A percentile compares a stretch with the other conserved stretches of the same genome.
phyloP scores from a whole-genome alignment of 257 asterid species.

The Avicennia marina region DNA sequence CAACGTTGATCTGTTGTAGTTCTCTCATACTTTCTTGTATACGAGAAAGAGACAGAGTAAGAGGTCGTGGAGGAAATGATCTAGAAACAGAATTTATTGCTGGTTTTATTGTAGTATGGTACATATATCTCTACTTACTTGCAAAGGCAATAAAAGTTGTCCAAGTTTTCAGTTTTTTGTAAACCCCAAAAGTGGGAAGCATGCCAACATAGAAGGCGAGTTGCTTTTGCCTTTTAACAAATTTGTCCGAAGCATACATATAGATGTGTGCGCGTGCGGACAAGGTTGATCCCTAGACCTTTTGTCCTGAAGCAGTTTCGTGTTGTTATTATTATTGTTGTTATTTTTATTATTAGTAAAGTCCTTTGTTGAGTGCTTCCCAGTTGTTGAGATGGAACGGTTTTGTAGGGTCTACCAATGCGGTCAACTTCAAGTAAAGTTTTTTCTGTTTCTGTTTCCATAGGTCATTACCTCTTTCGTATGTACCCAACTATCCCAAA shows the following conservation, averaged over 20 bases:
- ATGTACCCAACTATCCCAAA: background rate
- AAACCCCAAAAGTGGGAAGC: too few relatives aligned
- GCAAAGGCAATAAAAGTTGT: too few relatives aligned
- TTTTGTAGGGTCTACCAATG: slow-evolving; percentile 19
- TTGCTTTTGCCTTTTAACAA: too few relatives aligned
- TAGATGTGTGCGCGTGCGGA: too few relatives aligned
- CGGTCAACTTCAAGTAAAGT: slow-evolving; percentile 6
- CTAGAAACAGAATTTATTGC: slow-evolving; percentile 9
- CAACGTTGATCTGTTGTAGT: slow-evolving; percentile 25
- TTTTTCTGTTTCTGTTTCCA: background rate
- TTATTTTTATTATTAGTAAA: background rate
- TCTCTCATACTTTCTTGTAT: slow-evolving; percentile 1
- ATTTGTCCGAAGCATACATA: too few relatives aligned
- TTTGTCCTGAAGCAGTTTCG: too few relatives aligned
- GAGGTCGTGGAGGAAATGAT: slow-evolving; percentile 18
- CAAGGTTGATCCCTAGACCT: too few relatives aligned
- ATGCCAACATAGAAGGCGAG: too few relatives aligned
- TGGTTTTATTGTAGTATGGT: background rate
- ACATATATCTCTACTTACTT: too few relatives aligned
- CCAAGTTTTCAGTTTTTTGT: too few relatives aligned
- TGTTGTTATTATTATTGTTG: background rate
- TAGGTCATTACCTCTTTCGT: background rate
- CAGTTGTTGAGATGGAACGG: slow-evolving; percentile 16
- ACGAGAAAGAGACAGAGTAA: slow-evolving; percentile 20
- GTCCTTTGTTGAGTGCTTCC: background rate